Evolutionary conservation across 345 rosid species (phyloP), one percentile per base, ranked within the genome.

Genomic region (Salix udensis): DNA sequence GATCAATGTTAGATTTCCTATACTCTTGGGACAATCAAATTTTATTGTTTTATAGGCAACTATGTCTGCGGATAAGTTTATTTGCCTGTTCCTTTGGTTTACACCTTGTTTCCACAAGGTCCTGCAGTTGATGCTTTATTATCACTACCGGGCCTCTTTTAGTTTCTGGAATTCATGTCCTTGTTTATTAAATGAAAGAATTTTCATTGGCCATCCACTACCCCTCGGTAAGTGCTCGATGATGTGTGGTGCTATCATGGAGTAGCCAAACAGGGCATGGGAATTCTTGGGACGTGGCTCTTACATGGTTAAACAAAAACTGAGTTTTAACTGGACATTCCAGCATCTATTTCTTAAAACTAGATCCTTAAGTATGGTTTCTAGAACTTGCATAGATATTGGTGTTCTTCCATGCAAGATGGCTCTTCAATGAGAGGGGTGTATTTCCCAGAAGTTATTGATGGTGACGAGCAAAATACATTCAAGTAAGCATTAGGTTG

Each of bases 51-150:
- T 23, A 15, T 67, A 70, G 37, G 53, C 66, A 42, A 7, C 74
- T 46, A 30, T 10, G 46, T 44, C 40, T 26, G 8, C 46, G 67
- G 23, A 14, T 9, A 3, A 16, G 28, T 40, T 39, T 31, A 31
- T 18, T 8, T 67, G 77, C 8, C 42, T 55, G 13, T 46, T 74
- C 61, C 16, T 9, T 44, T 74, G 53, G 67, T 34, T 74, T 68
- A 37, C 78, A 67, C 42, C 62, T 68, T 15, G 71, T 46, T 65
- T 71, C 50, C 46, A 37, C 50, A 61, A 65, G 77, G 21, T 71
- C 68, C 42, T 68, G 68, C 75, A 37, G 66, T 12, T 65, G 53
- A 55, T 76, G 34, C 44, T 7, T 18, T 14, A 60, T 23, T 4
- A 55, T 58, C 14, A 58, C 24, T 4, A 55, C n/a, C 14, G 24